Evolutionary conservation across 495 filamentous ascomycete species (phyloP).

Genomic region (Penicillium canescens): DNA sequence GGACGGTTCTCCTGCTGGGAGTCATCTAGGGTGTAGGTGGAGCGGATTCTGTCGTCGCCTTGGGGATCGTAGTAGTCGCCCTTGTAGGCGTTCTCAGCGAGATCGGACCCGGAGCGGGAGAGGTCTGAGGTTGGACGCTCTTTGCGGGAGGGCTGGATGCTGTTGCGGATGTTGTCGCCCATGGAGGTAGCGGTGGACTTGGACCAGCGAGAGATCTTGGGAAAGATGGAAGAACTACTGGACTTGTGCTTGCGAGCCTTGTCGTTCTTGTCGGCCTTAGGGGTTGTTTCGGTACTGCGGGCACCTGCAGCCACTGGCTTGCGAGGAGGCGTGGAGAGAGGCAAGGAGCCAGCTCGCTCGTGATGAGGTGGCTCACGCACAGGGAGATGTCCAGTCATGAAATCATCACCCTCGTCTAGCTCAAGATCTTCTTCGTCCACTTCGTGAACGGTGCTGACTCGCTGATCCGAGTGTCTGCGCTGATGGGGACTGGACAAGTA

Average conservation of each 20-base stretch:
- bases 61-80: conserved; percentile 64
- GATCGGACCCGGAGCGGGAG: conserved; percentile 72
- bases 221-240: conserved; percentile 82
- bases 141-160: conserved; percentile 46
- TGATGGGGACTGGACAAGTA: conserved; percentile 67
- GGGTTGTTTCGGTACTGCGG: conserved; percentile 75
- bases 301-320: conserved; percentile 53
- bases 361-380: conserved; percentile 34
- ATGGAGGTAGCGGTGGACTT: conserved; percentile 89
- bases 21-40: conserved; percentile 59
- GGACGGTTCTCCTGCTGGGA: conserved; percentile 53
- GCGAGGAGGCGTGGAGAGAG: conserved; percentile 74
- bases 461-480: conserved; percentile 69
- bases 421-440: conserved; percentile 67
- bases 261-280: conserved; percentile 57
- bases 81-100: conserved; percentile 59
- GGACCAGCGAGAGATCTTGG: conserved; percentile 95
- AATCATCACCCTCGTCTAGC: conserved; percentile 51
- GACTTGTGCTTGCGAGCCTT: conserved; percentile 91
- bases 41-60: conserved; percentile 70
- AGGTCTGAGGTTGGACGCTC: conserved; percentile 55
- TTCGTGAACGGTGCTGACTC: conserved; percentile 87
- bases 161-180: conserved; percentile 55
- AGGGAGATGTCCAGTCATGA: conserved; percentile 47
- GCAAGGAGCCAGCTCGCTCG: conserved; percentile 61